phyloP scores from a whole-genome alignment of 371 early-diverging fungal genomes.

The Nematocida homosporus region DNA sequence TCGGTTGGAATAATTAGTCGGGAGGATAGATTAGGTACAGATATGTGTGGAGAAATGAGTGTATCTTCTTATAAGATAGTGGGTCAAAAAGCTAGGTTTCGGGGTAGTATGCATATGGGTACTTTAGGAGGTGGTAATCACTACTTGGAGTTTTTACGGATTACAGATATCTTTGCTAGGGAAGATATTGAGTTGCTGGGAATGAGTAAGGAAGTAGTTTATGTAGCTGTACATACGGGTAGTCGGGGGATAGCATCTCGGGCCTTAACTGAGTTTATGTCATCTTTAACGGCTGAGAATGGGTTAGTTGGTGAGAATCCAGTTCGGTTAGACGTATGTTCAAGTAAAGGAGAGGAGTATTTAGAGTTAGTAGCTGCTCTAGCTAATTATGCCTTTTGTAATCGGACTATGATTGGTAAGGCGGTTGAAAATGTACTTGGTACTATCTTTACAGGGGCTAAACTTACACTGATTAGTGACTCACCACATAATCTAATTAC shows the following conservation, averaged over 20 bases:
- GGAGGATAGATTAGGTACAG: constrained; percentile 51
- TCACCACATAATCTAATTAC: constrained; percentile 64
- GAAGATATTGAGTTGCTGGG: constrained; percentile 45
- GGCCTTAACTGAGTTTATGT: constrained; percentile 52
- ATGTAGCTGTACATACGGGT: constrained; percentile 66
- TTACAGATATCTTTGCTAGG: constrained; percentile 61
- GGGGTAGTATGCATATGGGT: constrained; percentile 61
- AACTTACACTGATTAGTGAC: constrained; percentile 64
- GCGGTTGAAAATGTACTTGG: constrained; percentile 52
- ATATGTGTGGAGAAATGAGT: constrained; percentile 56
- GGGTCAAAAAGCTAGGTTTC: constrained; percentile 59
- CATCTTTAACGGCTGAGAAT: constrained; percentile 13
- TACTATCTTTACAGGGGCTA: constrained; percentile 22
- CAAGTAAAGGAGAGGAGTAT: constrained; percentile 58
- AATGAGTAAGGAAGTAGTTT: constrained; percentile 57
- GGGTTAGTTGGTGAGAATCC: background rate
- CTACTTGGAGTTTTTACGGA: constrained; percentile 67
- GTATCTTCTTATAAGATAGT: constrained; percentile 49
- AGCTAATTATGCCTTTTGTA: constrained; percentile 68
- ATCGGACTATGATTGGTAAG: constrained; percentile 62
- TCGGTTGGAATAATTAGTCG: constrained; percentile 39
- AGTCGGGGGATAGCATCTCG: constrained; percentile 65
- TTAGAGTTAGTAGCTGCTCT: constrained; percentile 55
- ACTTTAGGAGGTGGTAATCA: constrained; percentile 68
- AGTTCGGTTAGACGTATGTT: constrained; percentile 20